Evolutionary conservation across 352 stramenopile species (phyloP), one percentile per base, ranked within the genome.

Genomic region (Pythium scleroteichum): DNA sequence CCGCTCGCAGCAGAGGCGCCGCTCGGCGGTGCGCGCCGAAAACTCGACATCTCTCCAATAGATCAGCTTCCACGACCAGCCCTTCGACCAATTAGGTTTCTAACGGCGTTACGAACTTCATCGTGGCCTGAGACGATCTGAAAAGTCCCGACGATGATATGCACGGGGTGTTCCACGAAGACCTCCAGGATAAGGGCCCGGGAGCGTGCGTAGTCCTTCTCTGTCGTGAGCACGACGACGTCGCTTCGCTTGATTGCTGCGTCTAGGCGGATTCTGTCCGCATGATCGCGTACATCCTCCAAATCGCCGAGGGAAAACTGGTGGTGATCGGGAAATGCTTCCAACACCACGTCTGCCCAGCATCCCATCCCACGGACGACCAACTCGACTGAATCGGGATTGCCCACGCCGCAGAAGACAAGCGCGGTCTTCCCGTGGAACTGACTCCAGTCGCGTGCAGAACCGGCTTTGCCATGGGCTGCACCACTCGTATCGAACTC

Each of bases 271-370:
- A 17, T 1, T 32, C 35, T 2, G 59, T n/a, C 24, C 3, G 46
- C 61, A 24, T 46, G 62, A 3, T 44, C 22, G 13, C 66, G 44
- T 17, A 88, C 42, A 39, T 81, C 72, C 0, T 44, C 4, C 2
- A 86, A 22, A 33, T 91, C 79, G 3, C 22, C 54, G 20, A 26
- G 17, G 1, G 66, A 67, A 63, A 88, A 91, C 3, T 58, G 64
- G 60, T 89, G 66, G 48, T 91, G 82, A 52, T 91, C 82, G 7
- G 79, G 79, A 54, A 86, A 91, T 14, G 68, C 59, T 65, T 81
- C 73, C 32, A 87, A 42, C 2, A 75, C 33, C 0, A 89, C 62
- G 9, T 42, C 9, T 19, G 29, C 26, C 68, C 72, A 81, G 29
- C 57, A 62, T 19, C 32, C 61, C 58, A 79, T 63, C 2, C 53